Evolutionary conservation across 2,329 filamentous ascomycete species (phyloP).

Genomic region (Macrophomina pseudophaseolina): DNA sequence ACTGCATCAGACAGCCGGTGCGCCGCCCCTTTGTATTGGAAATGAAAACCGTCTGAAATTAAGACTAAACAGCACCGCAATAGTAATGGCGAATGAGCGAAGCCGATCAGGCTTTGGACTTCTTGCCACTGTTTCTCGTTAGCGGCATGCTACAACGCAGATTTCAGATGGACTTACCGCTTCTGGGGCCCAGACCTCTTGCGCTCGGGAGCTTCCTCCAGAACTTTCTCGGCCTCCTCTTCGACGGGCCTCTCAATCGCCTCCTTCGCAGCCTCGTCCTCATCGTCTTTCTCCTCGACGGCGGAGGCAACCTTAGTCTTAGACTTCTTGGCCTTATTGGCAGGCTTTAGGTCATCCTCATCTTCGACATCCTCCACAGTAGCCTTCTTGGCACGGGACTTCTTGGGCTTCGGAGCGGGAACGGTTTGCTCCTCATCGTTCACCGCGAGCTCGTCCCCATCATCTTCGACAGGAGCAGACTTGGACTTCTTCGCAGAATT

Average conservation of each 20-base stretch:
- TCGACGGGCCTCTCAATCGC: neutral
- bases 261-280: constrained; percentile 9
- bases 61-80: too few relatives aligned
- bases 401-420: constrained; percentile 42
- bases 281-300: neutral
- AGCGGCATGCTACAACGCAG: neutral
- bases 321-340: constrained; percentile 17
- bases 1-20: neutral
- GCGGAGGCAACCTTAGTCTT: neutral
- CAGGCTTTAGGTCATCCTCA: neutral
- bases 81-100: too few relatives aligned
- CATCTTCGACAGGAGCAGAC: constrained; percentile 36
- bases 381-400: constrained; percentile 44
- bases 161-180: constrained; percentile 7
- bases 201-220: constrained; percentile 11
- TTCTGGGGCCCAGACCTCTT: constrained; percentile 13
- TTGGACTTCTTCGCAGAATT: constrained; percentile 29
- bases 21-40: neutral
- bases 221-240: constrained; percentile 4
- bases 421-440: constrained; percentile 37
- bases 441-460: constrained; percentile 31
- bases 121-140: constrained; percentile 2
- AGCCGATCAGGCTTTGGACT: constrained; percentile 13
- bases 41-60: neutral
- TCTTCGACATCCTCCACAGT: constrained; percentile 6